A percentile compares a stretch with the other conserved stretches of the same genome.
These are phyloP conservation scores for Aspergillus fijiensis DNA, from an alignment of 2,329 filamentous ascomycete genomes.

Conservation along the genomic window DNA sequence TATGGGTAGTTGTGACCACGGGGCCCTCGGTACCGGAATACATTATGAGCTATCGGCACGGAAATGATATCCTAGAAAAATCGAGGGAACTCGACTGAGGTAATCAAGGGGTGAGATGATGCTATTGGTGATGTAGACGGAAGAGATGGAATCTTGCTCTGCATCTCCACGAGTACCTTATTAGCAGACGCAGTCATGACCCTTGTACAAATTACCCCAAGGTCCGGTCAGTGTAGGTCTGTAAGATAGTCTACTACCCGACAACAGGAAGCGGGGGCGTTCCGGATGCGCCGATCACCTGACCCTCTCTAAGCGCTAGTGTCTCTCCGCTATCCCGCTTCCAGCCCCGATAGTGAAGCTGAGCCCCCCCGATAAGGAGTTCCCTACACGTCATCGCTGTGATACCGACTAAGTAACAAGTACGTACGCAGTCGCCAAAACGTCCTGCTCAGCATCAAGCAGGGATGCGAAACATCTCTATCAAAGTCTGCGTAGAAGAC, in stretches of 20 bases:
- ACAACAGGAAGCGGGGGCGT: constrained; percentile 1
- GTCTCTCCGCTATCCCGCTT: constrained; percentile 11
- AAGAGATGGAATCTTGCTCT: background rate
- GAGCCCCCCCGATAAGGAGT: constrained; percentile 6
- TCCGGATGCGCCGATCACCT: constrained; percentile 27
- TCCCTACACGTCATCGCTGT: constrained; percentile 20
- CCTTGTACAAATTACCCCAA: background rate
- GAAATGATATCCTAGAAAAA: background rate
- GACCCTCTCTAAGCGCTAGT: constrained; percentile 13
- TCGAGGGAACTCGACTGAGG: background rate
- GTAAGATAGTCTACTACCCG: background rate
- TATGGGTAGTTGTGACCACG: too few relatives aligned
- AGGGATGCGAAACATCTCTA: background rate
- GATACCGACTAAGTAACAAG: background rate
- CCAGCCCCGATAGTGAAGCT: constrained; percentile 5
- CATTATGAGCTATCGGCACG: background rate
- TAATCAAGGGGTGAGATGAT: background rate
- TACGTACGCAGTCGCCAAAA: background rate
- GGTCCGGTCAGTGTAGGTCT: too few relatives aligned
- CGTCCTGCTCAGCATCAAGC: background rate
- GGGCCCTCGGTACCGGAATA: background rate
- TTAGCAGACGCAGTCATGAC: background rate
- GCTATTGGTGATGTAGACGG: background rate
- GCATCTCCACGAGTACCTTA: background rate
- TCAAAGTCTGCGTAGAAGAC: too few relatives aligned